Evolutionary conservation across 768 basidiomycete genomes (phyloP).

Genomic region (Vararia minispora): DNA sequence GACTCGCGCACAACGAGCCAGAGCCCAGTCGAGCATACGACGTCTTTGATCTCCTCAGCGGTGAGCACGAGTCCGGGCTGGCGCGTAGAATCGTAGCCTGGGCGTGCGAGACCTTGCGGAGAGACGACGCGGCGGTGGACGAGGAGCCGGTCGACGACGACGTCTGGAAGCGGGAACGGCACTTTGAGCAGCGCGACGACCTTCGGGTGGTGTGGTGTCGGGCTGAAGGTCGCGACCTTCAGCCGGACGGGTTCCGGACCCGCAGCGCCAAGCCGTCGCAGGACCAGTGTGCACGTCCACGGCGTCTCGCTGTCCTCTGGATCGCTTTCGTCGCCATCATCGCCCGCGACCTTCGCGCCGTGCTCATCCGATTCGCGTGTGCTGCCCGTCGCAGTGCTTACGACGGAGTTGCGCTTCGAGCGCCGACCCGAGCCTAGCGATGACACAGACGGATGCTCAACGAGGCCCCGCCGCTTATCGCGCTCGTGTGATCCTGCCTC

Average conservation of each 20-base stretch:
- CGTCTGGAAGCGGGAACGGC: conserved; percentile 78
- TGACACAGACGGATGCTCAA: conserved; percentile 1
- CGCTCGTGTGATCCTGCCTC: no score
- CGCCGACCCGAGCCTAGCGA: neutral
- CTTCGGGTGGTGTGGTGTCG: conserved; percentile 93
- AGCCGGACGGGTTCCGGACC: conserved; percentile 24
- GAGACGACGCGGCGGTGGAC: conserved; percentile 38
- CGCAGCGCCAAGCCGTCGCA: conserved; percentile 31
- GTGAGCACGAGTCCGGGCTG: conserved; percentile 52
- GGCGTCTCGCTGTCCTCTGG: conserved; percentile 96
- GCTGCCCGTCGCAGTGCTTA: conserved; percentile 7
- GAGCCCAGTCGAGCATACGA: conserved; percentile 76
- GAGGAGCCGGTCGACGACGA: conserved; percentile 54
- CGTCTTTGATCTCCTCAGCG: conserved; percentile 91
- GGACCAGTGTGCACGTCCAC: conserved; percentile 81
- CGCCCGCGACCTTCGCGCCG: conserved; percentile 16
- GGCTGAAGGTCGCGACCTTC: conserved; percentile 77
- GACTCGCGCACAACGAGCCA: conserved; percentile 90
- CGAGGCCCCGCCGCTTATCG: conserved; percentile 3
- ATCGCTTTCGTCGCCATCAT: conserved; percentile 75
- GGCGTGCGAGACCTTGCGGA: conserved; percentile 22
- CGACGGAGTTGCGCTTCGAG: neutral
- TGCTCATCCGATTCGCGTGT: conserved; percentile 6
- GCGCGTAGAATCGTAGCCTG: conserved; percentile 8
- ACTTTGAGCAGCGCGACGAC: conserved; percentile 87